Conservation (phyloP, 129 eudicot genomes). For the Chrysanthemum lavandulifolium region DNA sequence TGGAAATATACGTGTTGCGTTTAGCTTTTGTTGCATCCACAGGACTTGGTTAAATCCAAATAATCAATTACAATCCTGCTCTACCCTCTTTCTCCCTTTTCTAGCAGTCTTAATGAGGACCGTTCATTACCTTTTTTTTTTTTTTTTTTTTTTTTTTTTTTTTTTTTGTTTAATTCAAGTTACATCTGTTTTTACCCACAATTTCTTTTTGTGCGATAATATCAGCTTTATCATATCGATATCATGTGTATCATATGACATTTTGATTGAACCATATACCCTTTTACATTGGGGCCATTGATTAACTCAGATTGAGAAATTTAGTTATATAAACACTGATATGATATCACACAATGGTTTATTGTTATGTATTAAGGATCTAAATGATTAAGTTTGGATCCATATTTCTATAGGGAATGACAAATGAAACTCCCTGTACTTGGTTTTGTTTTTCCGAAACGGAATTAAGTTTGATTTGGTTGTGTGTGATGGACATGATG, state of each 20-base stretch:
- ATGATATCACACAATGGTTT: too few relatives aligned
- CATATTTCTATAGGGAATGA: too few relatives aligned
- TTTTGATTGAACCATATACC: background rate
- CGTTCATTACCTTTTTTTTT: background rate
- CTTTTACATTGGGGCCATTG: background rate
- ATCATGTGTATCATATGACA: too few relatives aligned
- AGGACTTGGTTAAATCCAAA: background rate
- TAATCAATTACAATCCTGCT: background rate
- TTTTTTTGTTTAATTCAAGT: too few relatives aligned
- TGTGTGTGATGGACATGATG: too few relatives aligned
- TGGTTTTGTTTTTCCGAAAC: too few relatives aligned
- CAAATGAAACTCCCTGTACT: too few relatives aligned
- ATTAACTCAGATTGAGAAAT: background rate
- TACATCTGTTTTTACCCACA: background rate
- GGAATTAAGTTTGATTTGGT: too few relatives aligned
- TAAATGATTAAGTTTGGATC: too few relatives aligned
- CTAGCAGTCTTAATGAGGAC: background rate
- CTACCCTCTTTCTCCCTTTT: slow-evolving; percentile 3
- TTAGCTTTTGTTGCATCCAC: background rate
- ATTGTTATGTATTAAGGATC: background rate
- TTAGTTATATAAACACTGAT: background rate
- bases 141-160: too few relatives aligned
- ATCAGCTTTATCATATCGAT: too few relatives aligned
- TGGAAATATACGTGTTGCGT: background rate
- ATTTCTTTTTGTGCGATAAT: too few relatives aligned